Evolutionary conservation across 768 basidiomycete species (phyloP), one percentile per base, ranked within the genome.

Genomic region (Pleurotus platypus): DNA sequence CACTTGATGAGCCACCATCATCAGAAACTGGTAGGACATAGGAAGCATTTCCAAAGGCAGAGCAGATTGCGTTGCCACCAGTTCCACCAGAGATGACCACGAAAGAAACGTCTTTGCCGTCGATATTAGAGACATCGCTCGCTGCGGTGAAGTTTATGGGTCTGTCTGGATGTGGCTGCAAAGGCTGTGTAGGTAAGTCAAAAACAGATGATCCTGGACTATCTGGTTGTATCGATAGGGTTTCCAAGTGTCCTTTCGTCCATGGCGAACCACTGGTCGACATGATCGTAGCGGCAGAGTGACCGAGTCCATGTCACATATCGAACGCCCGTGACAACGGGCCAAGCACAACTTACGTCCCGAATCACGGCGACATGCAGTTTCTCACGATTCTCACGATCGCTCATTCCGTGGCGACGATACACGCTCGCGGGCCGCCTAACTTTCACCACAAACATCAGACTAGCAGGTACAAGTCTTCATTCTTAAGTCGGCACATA

Each of bases 1-100:
- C 94, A 61, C 90, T 91, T 2, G 94, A 96, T 3, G 92, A 94
- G 45, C 95, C 95, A 1, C 95, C 95, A 68, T 98, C 94, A 67
- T 98, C 95, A 5, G 93, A 95, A 30, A 98, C 92, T 4, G 95
- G 95, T 35, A 98, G 77, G 22, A 94, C 86, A 65, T 94, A 93
- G 65, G 84, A 87, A 24, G 90, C 86, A 15, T 78, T 71, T 2
- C 78, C 80, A 66, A 98, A 97, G 2, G 93, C 92, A 40, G 89
- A 76, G 62, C 92, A 94, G 61, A 98, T 89, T 18, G 90, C 81
- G 67, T 98, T 98, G 49, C 93, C 92, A 42, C 94, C 94, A 35
- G 94, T 94, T n/a, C 94, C 94, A 0, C 94, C 94, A 49, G 92
- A 94, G 55, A 98, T 82, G 49, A 97, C 81, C 5, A 94, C 69